Evolutionary conservation across 768 basidiomycete genomes (phyloP), one percentile per base, ranked within the genome.

Genomic region (Coprinopsis strossmayeri): DNA sequence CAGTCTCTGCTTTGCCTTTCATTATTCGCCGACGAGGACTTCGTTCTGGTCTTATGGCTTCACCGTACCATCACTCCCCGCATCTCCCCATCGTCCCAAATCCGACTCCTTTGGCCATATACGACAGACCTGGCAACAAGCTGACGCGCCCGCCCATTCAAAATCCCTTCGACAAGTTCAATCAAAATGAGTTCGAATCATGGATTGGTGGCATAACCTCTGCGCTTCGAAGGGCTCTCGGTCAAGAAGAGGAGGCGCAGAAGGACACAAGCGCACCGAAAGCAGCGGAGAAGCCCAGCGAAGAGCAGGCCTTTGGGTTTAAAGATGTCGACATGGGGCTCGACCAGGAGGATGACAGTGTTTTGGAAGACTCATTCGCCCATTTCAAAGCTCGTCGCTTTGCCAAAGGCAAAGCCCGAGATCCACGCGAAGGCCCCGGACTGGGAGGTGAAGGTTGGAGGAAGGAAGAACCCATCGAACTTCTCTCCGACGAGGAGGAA

Each of bases 131-230:
- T 59, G 59, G 23, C 60, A 1, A 46, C 55, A 11, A 63, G 55
- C 39, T 55, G 1, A 45, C 57, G 1, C 70, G 72, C 17, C 65
- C 79, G 4, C 83, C 84, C 17, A 73, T 84, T 46, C 63, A 77
- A 45, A 87, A 87, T 57, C 85, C 85, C 1, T 87, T 81, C 60
- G 83, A 87, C 61, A 82, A 81, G 61, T 84, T 87, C 61, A 72
- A 81, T 1, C 73, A 79, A 58, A 65, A 69, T 1, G 77, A 86
- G 53, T 87, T 86, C 56, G 83, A 87, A 69, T 68, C 72, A 59
- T 87, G 80, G 79, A 81, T 87, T 55, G 74, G 70, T 55, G 80
- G 72, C 57, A 74, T 87, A 37, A 84, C 80, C 0, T 62, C 70
- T 51, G 68, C 77, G 44, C 64, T 87, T 24, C 73, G 73, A 49